Percentiles rank a stretch among this genome's conserved stretches.
These are phyloP conservation scores for Wickerhamomyces chambardii DNA, from an alignment of 805 yeast species.

Conservation along the genomic window DNA sequence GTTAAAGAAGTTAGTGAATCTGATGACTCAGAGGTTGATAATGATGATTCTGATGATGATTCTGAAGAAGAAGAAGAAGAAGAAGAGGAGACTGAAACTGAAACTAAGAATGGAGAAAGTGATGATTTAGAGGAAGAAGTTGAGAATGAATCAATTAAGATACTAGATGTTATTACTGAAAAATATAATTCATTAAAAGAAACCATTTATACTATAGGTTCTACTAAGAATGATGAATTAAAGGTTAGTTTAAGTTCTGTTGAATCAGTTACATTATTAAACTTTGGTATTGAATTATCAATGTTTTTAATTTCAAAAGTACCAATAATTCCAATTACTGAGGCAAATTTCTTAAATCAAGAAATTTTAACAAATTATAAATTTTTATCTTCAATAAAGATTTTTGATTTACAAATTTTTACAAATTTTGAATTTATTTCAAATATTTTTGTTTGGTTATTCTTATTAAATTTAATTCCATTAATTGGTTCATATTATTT, in stretches of 20 bases:
- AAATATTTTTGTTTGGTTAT: slow-evolving; percentile 15
- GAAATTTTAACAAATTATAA: slow-evolving; percentile 2
- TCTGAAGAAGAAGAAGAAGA: slow-evolving; percentile 12
- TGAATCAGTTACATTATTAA: slow-evolving; percentile 14
- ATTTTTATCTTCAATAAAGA: too few species aligned
- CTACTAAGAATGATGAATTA: slow-evolving; percentile 8
- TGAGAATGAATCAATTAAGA: too few species aligned
- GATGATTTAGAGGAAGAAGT: slow-evolving; percentile 12
- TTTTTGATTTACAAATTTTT: slow-evolving; percentile 12
- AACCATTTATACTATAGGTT: too few species aligned
- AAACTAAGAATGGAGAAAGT: slow-evolving; percentile 3
- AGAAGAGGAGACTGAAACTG: slow-evolving; percentile 13
- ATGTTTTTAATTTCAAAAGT: slow-evolving; percentile 10
- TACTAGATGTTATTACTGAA: too few species aligned
- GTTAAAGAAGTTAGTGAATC: slow-evolving; percentile 6
- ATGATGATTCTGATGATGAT: slow-evolving; percentile 6
- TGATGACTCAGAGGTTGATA: slow-evolving; percentile 3
- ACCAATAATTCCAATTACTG: slow-evolving; percentile 9
- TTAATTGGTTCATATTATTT: slow-evolving; percentile 17
- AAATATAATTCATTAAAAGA: too few species aligned
- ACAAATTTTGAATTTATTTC: slow-evolving; percentile 11
- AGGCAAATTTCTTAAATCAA: slow-evolving; percentile 13
- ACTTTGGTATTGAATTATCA: slow-evolving; percentile 10
- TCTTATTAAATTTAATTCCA: slow-evolving; percentile 14
- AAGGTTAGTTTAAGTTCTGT: slow-evolving; percentile 18